phyloP scores from a whole-genome alignment of 108 stramenopile genomes.

The Thalassiosira profunda region DNA sequence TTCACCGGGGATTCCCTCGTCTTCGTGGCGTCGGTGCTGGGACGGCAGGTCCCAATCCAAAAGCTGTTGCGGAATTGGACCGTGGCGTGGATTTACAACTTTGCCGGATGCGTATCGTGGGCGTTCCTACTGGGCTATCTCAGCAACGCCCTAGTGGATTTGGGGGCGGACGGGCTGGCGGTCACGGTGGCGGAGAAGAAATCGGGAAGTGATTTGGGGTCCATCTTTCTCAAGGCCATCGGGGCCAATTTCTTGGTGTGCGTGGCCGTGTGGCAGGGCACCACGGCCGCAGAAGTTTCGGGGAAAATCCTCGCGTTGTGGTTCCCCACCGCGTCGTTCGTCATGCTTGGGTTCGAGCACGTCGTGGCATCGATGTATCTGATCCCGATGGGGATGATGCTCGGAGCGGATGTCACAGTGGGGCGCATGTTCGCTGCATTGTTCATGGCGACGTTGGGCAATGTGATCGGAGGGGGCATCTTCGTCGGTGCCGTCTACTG shows the following conservation, averaged over 20 bases:
- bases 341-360: conserved; percentile 94
- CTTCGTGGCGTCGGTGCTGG: too few relatives aligned
- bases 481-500: too few relatives aligned
- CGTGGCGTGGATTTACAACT: too few relatives aligned
- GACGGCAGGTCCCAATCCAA: too few relatives aligned
- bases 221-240: conserved; percentile 91
- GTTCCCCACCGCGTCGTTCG: conserved; percentile 94
- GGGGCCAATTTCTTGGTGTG: conserved; percentile 98
- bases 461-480: conserved; percentile 96
- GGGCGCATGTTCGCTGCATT: conserved; percentile 89
- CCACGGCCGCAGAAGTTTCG: conserved; percentile 73
- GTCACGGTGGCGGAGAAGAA: too few relatives aligned
- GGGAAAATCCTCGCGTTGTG: conserved; percentile 93
- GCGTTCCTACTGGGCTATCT: too few relatives aligned
- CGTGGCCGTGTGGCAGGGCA: conserved; percentile 94
- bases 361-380: conserved; percentile 98
- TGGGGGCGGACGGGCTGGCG: too few relatives aligned
- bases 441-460: conserved; percentile 95
- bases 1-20: too few relatives aligned
- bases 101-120: too few relatives aligned
- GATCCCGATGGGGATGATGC: conserved; percentile 95
- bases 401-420: conserved; percentile 85
- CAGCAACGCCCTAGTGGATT: too few relatives aligned
- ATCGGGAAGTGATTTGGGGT: too few relatives aligned
- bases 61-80: too few relatives aligned